Evolutionary conservation across 371 early-diverging fungal species (phyloP).

Genomic region (Mucor sp.): DNA sequence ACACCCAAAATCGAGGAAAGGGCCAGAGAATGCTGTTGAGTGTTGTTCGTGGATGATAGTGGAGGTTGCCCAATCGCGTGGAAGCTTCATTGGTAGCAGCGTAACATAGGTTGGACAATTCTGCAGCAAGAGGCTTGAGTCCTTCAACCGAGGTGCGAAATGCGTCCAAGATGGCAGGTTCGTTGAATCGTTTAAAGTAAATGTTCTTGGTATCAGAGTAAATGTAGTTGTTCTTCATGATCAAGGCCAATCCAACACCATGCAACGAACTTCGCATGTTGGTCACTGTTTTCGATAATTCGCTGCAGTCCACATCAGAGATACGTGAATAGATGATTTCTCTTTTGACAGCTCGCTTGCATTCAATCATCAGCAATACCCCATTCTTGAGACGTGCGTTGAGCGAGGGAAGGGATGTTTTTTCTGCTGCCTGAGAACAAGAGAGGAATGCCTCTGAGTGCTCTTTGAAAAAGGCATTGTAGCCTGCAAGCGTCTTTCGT

Average conservation of each 20-base stretch:
- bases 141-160: conserved; percentile 1
- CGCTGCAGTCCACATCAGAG: conserved; percentile 36
- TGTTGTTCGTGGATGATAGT: conserved; percentile 21
- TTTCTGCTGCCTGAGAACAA: neutral
- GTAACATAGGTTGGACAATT: conserved; percentile 9
- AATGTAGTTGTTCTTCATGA: conserved; percentile 28
- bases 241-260: conserved; percentile 39
- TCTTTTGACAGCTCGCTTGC: conserved; percentile 46
- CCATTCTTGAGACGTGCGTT: conserved; percentile 31
- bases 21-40: conserved; percentile 42
- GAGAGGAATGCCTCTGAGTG: conserved; percentile 36
- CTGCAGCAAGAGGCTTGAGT: neutral
- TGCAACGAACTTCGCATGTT: conserved; percentile 33
- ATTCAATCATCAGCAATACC: conserved; percentile 36
- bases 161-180: conserved; percentile 13
- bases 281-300: conserved; percentile 27
- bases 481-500: conserved; percentile 22
- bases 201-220: conserved; percentile 4
- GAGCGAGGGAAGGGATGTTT: conserved; percentile 24
- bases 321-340: conserved; percentile 35
- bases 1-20: conserved; percentile 34
- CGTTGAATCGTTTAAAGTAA: conserved; percentile 14
- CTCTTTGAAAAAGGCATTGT: conserved; percentile 36
- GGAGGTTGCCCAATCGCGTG: conserved; percentile 2
- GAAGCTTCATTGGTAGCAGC: conserved; percentile 11